Base-by-base conservation (phyloP, 768 basidiomycete genomes). In the Epithele typhae region DNA sequence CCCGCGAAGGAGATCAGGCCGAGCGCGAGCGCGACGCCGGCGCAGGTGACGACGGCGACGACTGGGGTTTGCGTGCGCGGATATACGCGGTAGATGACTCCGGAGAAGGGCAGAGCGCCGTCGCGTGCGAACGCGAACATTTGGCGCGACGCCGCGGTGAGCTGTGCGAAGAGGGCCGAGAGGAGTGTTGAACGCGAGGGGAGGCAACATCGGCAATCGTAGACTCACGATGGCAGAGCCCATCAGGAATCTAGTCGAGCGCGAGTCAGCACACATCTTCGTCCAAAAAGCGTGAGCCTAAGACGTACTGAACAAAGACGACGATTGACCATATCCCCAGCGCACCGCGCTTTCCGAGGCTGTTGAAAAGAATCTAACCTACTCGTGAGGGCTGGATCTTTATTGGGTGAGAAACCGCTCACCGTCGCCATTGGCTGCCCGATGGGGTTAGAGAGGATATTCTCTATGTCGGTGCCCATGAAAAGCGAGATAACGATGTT, bases 41-140 rank as follows among this genome's bases (percentile, higher is more conserved):
- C 77, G 17, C 71, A 68, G 47, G 75, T 76, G 63, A 76, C 70
- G 5, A 82, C 81, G 0, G 76, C 74, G 52, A 77, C 71, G 11
- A 82, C 71, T 0, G 82, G 82, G 0, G 81, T 79, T 19, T 68
- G 64, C 2, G 78, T 79, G 45, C 58, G 66, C 0, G 46, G 40
- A 58, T 80, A 81, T 64, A 88, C 74, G 27, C 73, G 69, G 58
- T 82, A 82, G 3, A 86, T 65, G 67, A 71, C 78, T 7, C 63
- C 52, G 0, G 84, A 87, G 52, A 86, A 76, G 0, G 83, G 84
- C 3, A 87, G 72, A 0, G 77, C 82, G 17, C 74, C 75, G 56
- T 88, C 84, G 1, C 84, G 74, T 21, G 81, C 75, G 61, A 87
- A 85, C 0, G 84, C 84, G 55, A 84, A 87, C 0, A 76, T 78